Conservation (phyloP, 176 grass and related monocot species). For the Carex littledalei region DNA sequence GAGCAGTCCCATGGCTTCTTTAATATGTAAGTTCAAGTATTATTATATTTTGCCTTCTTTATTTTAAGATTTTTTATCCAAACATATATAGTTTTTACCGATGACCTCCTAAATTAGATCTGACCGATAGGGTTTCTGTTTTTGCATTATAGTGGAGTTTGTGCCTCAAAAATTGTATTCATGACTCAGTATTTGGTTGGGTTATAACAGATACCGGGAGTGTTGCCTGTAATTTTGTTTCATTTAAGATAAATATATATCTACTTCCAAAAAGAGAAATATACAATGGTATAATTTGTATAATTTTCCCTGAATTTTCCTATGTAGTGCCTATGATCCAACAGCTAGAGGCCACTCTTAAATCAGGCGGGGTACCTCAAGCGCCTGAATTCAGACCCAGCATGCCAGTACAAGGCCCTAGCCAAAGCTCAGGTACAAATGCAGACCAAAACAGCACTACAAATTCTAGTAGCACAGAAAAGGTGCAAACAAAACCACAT, state of each 20-base stretch:
- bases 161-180: not conserved
- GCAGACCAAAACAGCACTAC: not conserved
- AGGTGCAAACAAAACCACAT: not conserved
- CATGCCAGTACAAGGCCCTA: conserved; percentile 8
- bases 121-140: not conserved
- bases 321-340: conserved; percentile 62
- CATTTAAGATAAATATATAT: not conserved
- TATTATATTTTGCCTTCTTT: not conserved
- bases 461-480: not conserved
- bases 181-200: not conserved
- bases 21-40: conserved; percentile 40
- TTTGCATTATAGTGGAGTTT: not conserved
- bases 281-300: not conserved
- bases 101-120: not conserved
- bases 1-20: conserved; percentile 65
- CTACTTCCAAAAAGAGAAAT: too few species aligned
- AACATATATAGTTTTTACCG: not conserved
- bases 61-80: not conserved
- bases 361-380: conserved; percentile 28
- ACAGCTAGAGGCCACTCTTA: conserved; percentile 52
- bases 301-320: not conserved
- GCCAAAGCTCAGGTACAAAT: not conserved
- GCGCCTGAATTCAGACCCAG: not conserved
- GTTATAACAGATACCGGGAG: not conserved
- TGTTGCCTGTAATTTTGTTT: not conserved